These are phyloP conservation scores for Calocybe gangraenosa DNA, from an alignment of 768 basidiomycete genomes.

Conservation along the genomic window DNA sequence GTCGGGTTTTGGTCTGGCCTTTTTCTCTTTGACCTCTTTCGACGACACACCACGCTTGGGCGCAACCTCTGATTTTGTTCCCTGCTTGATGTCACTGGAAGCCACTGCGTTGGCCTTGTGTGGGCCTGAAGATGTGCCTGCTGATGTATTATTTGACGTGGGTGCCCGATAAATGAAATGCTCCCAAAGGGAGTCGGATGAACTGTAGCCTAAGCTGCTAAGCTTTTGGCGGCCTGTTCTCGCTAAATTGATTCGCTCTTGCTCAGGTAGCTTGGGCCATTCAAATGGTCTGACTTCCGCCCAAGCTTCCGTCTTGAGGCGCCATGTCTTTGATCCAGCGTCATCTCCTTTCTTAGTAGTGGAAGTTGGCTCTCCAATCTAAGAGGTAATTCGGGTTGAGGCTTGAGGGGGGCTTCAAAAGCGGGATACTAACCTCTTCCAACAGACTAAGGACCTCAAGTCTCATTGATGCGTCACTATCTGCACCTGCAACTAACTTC, in stretches of 20 bases:
- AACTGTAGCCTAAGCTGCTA: slow-evolving; percentile 47
- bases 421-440: slow-evolving; percentile 37
- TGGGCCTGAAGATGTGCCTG: slow-evolving; percentile 9
- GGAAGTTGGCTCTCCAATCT: slow-evolving; percentile 50
- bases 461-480: slow-evolving; percentile 27
- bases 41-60: slow-evolving; percentile 46
- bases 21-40: slow-evolving; percentile 45
- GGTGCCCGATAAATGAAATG: slow-evolving; percentile 35
- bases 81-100: slow-evolving; percentile 7
- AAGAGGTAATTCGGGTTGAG: background rate
- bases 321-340: slow-evolving; percentile 38
- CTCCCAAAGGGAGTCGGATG: slow-evolving; percentile 61
- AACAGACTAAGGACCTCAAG: slow-evolving; percentile 45
- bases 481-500: slow-evolving; percentile 40
- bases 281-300: slow-evolving; percentile 67
- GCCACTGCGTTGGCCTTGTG: slow-evolving; percentile 2
- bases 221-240: slow-evolving; percentile 48
- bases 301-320: slow-evolving; percentile 57
- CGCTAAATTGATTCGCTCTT: slow-evolving; percentile 45
- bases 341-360: slow-evolving; percentile 31
- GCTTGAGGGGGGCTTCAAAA: background rate
- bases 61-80: slow-evolving; percentile 18
- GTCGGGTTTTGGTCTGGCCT: slow-evolving; percentile 37
- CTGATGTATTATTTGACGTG: slow-evolving; percentile 8
- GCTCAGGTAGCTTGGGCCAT: slow-evolving; percentile 46